Conservation (phyloP, 352 stramenopile species). For the Blastocystis sp. region DNA sequence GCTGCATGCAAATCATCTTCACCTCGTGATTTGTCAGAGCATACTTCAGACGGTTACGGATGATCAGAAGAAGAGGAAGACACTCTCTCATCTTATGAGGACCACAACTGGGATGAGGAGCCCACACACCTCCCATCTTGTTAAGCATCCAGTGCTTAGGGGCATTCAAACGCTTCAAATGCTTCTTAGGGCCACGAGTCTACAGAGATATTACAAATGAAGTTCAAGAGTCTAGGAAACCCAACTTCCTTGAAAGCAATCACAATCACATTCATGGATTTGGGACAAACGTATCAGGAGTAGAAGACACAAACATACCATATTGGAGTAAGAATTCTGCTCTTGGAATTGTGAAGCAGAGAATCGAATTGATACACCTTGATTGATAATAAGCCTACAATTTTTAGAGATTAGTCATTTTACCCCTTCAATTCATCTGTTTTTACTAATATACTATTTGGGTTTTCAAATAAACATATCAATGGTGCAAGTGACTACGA, state of each 20-base stretch:
- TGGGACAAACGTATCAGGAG: constrained; percentile 78
- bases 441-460: neutral
- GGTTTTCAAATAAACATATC: neutral
- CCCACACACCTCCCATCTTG: no score
- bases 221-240: no score
- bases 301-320: constrained; percentile 70
- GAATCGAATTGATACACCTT: neutral
- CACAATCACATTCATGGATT: constrained; percentile 87
- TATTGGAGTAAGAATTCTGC: constrained; percentile 12
- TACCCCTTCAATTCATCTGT: neutral
- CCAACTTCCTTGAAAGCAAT: constrained; percentile 91
- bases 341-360: constrained; percentile 3
- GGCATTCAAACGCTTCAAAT: no score
- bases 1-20: no score
- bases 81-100: no score
- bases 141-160: no score
- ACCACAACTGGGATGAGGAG: no score
- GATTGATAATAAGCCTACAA: neutral
- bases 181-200: no score
- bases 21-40: no score
- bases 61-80: no score
- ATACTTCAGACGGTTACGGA: no score
- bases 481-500: constrained; percentile 10
- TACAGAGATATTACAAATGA: no score
- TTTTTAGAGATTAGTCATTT: neutral